phyloP scores from a whole-genome alignment of 805 yeast genomes.

The Candida coquimbonensis region DNA sequence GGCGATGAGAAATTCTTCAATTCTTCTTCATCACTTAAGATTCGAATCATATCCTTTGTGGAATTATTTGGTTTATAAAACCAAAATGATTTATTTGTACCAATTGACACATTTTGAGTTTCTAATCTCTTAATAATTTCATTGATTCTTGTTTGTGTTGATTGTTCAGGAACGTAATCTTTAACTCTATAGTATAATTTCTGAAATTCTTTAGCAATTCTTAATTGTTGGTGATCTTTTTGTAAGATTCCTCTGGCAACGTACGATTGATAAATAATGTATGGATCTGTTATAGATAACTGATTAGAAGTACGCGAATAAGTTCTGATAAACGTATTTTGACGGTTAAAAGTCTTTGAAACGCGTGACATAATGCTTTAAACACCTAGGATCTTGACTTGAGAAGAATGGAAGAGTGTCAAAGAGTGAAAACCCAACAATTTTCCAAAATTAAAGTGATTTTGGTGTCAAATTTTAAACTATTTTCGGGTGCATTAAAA shows the following conservation, averaged over 20 bases:
- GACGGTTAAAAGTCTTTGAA: no score
- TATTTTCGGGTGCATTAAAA: constrained; percentile 2
- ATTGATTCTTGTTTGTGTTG: constrained; percentile 16
- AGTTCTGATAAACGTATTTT: neutral
- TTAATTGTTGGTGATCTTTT: constrained; percentile 52
- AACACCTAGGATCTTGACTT: neutral
- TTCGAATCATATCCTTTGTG: constrained; percentile 36
- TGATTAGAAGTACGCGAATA: constrained; percentile 5
- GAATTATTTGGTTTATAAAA: constrained; percentile 5
- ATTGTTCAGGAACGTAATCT: constrained; percentile 44
- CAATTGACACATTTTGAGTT: neutral
- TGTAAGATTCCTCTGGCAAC: constrained; percentile 44
- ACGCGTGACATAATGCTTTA: neutral
- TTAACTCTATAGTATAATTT: constrained; percentile 49
- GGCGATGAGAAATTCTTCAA: constrained; percentile 48
- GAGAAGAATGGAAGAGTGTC: neutral
- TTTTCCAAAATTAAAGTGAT: neutral
- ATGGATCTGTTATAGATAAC: constrained; percentile 56
- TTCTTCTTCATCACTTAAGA: constrained; percentile 56
- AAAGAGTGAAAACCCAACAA: no score
- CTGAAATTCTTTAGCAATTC: constrained; percentile 58
- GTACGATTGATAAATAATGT: constrained; percentile 45
- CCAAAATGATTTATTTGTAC: neutral
- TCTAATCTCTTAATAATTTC: constrained; percentile 29
- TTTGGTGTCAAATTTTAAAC: neutral